Evolutionary conservation across 139 green algal genomes (phyloP), one percentile per base, ranked within the genome.

Genomic region (Chlamydomonas incerta): DNA sequence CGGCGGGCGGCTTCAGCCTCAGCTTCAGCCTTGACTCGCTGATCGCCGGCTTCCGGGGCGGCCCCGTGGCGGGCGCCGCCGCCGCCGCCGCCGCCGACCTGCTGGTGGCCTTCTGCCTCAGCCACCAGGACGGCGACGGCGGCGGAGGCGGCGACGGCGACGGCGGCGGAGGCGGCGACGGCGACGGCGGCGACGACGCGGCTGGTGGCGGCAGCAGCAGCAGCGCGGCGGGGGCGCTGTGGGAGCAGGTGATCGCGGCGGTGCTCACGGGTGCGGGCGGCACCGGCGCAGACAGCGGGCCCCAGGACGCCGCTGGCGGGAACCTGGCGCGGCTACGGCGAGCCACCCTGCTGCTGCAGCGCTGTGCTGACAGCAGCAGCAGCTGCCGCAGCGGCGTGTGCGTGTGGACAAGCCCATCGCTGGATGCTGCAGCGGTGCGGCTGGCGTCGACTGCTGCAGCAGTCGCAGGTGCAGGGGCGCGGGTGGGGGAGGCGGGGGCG

Each of bases 31-130:
- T 88, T 2, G 72, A 83, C 9, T 67, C 60, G 11, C 82, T 88
- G 21, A 35, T 88, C 20, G 47, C 47, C 29, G 34, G 63, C 29
- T 81, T 60, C 69, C 34, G 31, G 11, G 20, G 1, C 3, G 72
- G 82, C 41, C 41, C 41, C 8, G 41, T 50, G 41, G 5, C 41
- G 83, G 46, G 47, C 41, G 57, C 70, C 35, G 52, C 70, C 24
- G 70, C 77, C 10, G 33, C 29, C 10, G 85, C 85, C 55, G 47
- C 76, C 24, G 85, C 85, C n/a, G 77, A 82, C 58, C 77, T 86
- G 26, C 46, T 86, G 31, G 69, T 84, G 3, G 76, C 85, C n/a
- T 82, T 50, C 41, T 50, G 41, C 41, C 8, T 50, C 5, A 50
- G 41, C 8, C 41, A 8, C 41, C 41, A 50, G 41, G 41, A 50